Conservation (phyloP, 1,284 basidiomycete species). For the Ganoderma resinaceum region DNA sequence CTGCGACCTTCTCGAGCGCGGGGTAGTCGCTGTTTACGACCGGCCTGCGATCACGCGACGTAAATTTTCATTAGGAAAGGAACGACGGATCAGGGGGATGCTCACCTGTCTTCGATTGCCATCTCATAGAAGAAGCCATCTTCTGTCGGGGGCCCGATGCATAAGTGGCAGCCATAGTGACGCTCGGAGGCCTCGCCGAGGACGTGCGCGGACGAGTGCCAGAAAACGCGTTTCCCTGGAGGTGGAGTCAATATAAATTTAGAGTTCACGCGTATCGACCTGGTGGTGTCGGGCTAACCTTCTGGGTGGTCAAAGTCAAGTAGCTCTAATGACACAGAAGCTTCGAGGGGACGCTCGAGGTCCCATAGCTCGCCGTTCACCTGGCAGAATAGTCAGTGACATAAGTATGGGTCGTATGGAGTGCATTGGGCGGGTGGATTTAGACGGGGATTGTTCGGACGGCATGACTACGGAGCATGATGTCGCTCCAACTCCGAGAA, state of each 20-base stretch:
- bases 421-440: not conserved
- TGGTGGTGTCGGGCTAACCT: slow-evolving; percentile 54
- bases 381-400: slow-evolving; percentile 43
- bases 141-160: slow-evolving; percentile 96
- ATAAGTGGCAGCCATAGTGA: slow-evolving; percentile 97
- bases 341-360: slow-evolving; percentile 92
- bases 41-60: slow-evolving; percentile 50
- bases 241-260: slow-evolving; percentile 9
- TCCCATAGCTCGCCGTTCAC: slow-evolving; percentile 95
- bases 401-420: not conserved
- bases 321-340: slow-evolving; percentile 81
- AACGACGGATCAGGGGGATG: not conserved
- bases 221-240: slow-evolving; percentile 93
- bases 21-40: slow-evolving; percentile 88
- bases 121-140: slow-evolving; percentile 99
- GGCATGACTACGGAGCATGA: not conserved
- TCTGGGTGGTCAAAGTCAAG: slow-evolving; percentile 96
- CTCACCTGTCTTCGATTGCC: slow-evolving; percentile 76
- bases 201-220: slow-evolving; percentile 99
- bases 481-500: not conserved
- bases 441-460: not conserved
- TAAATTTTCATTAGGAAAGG: not conserved
- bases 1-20: slow-evolving; percentile 88
- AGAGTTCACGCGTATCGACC: not conserved
- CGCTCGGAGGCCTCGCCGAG: slow-evolving; percentile 98